Conservation (phyloP, 768 basidiomycete species). For the Lactarius deliciosus region DNA sequence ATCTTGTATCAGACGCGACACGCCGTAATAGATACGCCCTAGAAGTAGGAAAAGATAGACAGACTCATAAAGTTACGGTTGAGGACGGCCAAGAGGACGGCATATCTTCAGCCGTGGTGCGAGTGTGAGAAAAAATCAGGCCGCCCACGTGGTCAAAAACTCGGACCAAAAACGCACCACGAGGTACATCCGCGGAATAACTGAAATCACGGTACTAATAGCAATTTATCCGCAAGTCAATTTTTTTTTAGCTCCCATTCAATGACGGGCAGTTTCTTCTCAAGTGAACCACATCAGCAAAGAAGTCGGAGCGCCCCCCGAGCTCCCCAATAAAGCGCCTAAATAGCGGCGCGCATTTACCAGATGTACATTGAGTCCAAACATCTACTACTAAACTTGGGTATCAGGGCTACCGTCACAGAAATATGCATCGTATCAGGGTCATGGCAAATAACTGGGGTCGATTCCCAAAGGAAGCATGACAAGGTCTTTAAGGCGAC, state of each 20-base stretch:
- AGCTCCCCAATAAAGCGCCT: no score
- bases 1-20: background rate
- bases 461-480: constrained; percentile 34
- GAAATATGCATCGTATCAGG: background rate
- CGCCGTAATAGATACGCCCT: background rate
- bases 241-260: no score
- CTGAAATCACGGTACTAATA: no score
- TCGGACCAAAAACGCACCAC: no score
- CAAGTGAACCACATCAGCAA: no score
- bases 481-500: constrained; percentile 47
- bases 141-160: background rate
- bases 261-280: no score
- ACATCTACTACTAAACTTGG: background rate
- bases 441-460: constrained; percentile 18
- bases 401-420: background rate
- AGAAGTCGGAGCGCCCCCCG: no score
- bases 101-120: no score
- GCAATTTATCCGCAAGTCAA: no score
- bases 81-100: background rate
- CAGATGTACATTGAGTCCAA: background rate
- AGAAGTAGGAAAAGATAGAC: background rate
- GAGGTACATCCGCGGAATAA: no score
- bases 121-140: background rate
- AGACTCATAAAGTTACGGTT: background rate
- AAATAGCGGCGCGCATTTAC: background rate